Percentiles rank a stretch among this genome's conserved stretches.
Evolutionary conservation across 2,329 filamentous ascomycete species (phyloP).

Genomic region (Colletotrichum sp.): DNA sequence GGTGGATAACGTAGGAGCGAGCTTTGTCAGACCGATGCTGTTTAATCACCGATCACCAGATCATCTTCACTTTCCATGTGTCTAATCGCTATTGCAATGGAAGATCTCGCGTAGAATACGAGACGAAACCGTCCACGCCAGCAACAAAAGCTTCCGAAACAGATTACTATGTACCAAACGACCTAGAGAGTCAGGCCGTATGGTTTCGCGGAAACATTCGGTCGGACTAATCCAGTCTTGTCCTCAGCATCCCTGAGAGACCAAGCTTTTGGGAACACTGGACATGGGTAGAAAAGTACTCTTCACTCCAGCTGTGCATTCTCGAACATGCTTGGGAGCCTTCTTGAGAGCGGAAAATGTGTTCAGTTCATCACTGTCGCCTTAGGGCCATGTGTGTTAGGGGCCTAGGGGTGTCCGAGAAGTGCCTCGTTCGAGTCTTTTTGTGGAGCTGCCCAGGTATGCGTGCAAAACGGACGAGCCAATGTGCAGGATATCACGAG

Average conservation of each 20-base stretch:
- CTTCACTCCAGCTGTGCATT: not conserved
- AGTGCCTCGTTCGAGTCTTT: not conserved
- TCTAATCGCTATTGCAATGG: not conserved
- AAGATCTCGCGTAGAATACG: not conserved
- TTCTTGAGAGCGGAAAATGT: not conserved
- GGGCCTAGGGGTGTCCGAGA: not conserved
- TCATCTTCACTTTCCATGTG: not conserved
- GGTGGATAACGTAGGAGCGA: not conserved
- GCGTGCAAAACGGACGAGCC: not conserved
- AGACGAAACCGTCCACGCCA: not conserved
- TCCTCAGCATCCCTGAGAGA: not conserved
- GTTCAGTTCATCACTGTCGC: not conserved
- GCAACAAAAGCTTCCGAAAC: not conserved
- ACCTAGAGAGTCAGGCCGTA: not conserved
- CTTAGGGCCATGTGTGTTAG: not conserved
- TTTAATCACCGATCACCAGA: not conserved
- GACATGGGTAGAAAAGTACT: not conserved
- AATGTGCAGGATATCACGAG: not conserved
- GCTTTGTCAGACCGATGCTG: not conserved
- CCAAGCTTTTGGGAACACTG: not conserved
- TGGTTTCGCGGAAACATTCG: not conserved
- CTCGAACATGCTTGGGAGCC: not conserved
- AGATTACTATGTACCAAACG: not conserved
- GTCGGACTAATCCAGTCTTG: not conserved
- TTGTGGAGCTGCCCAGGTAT: not conserved